phyloP scores from a whole-genome alignment of 352 stramenopile genomes.

The Pythium dissimile region DNA sequence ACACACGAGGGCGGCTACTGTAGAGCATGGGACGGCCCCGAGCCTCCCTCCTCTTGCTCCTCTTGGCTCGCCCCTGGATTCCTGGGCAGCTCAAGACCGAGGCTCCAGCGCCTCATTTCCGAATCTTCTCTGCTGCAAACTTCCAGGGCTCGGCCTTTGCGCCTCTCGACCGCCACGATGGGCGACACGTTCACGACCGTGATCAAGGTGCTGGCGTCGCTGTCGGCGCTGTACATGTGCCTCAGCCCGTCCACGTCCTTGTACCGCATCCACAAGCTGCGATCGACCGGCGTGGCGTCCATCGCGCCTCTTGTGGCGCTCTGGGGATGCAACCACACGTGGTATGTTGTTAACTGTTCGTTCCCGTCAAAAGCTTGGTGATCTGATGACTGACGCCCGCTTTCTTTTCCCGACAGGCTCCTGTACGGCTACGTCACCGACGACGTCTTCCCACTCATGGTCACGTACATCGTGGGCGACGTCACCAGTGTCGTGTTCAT shows the following conservation, averaged over 20 bases:
- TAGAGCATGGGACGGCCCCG: no score
- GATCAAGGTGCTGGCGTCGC: conserved; percentile 56
- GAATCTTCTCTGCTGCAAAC: background rate
- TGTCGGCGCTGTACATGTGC: conserved; percentile 75
- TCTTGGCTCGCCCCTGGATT: no score
- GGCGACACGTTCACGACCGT: conserved; percentile 34
- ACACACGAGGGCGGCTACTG: no score
- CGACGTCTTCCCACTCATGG: conserved; percentile 30
- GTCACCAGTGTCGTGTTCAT: conserved; percentile 25
- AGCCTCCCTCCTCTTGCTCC: no score
- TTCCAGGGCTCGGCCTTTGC: background rate
- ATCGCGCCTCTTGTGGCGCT: conserved; percentile 61
- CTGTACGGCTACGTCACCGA: conserved; percentile 33
- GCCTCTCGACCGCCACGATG: background rate
- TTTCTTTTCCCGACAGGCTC: conserved; percentile 26
- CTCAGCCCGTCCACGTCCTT: conserved; percentile 49
- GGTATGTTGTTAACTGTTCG: conserved; percentile 34
- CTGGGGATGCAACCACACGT: conserved; percentile 70
- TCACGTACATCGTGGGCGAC: conserved; percentile 30
- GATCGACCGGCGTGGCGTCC: conserved; percentile 34
- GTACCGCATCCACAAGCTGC: conserved; percentile 50
- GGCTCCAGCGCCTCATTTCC: background rate
- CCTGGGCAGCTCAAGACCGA: no score
- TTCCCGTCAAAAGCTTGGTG: no score
- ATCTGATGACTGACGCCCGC: no score